These are phyloP conservation scores for Alternaria consortialis DNA, from an alignment of 2,329 filamentous ascomycete species.

Conservation along the genomic window DNA sequence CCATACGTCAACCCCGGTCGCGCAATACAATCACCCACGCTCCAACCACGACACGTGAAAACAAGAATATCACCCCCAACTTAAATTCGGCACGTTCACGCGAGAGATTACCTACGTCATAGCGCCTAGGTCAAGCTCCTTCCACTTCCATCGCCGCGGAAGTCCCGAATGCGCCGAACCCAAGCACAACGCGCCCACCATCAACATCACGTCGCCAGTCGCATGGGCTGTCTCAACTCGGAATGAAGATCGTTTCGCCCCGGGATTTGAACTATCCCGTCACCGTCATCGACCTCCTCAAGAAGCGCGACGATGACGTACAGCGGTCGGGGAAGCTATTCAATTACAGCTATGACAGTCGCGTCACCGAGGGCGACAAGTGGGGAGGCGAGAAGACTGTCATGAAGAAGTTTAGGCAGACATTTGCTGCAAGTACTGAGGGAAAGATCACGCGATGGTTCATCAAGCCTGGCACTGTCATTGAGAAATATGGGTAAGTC, in stretches of 20 bases:
- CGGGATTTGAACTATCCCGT: conserved; percentile 84
- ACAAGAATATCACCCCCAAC: not conserved
- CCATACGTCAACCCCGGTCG: conserved; percentile 27
- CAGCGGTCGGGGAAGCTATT: conserved; percentile 80
- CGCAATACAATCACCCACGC: conserved; percentile 1
- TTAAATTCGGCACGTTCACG: not conserved
- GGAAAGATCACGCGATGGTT: conserved; percentile 81
- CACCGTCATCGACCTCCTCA: conserved; percentile 85
- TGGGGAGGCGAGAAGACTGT: conserved; percentile 77
- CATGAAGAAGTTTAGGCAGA: conserved; percentile 74
- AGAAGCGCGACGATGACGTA: conserved; percentile 76
- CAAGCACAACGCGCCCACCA: conserved; percentile 39
- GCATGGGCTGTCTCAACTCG: conserved; percentile 45
- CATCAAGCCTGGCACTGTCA: conserved; percentile 70
- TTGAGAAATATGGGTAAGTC: conserved; percentile 59
- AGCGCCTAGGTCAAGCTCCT: not conserved
- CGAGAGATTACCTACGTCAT: not conserved
- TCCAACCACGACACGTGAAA: not conserved
- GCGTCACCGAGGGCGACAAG: conserved; percentile 71
- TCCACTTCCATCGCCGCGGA: conserved; percentile 9
- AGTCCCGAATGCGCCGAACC: conserved; percentile 46
- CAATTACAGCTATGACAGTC: conserved; percentile 86
- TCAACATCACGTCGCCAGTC: conserved; percentile 24
- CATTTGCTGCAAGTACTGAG: conserved; percentile 85
- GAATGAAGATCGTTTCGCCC: conserved; percentile 61